Evolutionary conservation across 495 filamentous ascomycete species (phyloP), one percentile per base, ranked within the genome.

Genomic region (Massariosphaeria phaeospora): DNA sequence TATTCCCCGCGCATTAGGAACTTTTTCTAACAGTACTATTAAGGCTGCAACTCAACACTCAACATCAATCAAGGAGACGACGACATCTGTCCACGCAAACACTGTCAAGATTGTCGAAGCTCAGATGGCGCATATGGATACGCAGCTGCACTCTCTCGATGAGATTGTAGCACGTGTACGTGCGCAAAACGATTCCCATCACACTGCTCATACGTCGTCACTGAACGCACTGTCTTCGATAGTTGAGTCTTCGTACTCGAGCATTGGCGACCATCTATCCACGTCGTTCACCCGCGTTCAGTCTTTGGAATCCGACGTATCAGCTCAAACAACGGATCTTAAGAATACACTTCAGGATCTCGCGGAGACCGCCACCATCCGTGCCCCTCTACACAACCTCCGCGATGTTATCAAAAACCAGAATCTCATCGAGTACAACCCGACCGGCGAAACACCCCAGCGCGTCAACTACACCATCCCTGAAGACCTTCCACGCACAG

Each of bases 51-150:
- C 91, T 55, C 78, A 85, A 57, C 85, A 89, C 60, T 91, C 87
- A 58, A 78, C 71, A 0, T 83, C 86, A 2, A 89, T 97, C 55
- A 85, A 89, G 56, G 76, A 77, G 1, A 84, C 86, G 0, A 94
- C 91, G 1, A 84, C 86, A 48, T 86, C 88, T 0, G 89, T 97
- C 9, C 89, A 97, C 55, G 84, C 87, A n/a, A 85, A 95, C 69
- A 95, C 91, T 0, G 81, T 95, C 17, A 83, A 82, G 0, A 93
- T 95, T 60, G 91, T 96, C 9, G 86, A 91, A 65, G 84, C 83
- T 23, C 94, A 97, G 68, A 85, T 95, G 72, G 77, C 76, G 33
- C 84, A 94, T 52, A 85, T 98, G 71, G 84, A 86, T 51, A 76
- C 75, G 7, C 89, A 97, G 70, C 91, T 98, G 81, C 79, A 79